Evolutionary conservation across 148 eudicot genomes (phyloP).

Genomic region (Talinum fruticosum): DNA sequence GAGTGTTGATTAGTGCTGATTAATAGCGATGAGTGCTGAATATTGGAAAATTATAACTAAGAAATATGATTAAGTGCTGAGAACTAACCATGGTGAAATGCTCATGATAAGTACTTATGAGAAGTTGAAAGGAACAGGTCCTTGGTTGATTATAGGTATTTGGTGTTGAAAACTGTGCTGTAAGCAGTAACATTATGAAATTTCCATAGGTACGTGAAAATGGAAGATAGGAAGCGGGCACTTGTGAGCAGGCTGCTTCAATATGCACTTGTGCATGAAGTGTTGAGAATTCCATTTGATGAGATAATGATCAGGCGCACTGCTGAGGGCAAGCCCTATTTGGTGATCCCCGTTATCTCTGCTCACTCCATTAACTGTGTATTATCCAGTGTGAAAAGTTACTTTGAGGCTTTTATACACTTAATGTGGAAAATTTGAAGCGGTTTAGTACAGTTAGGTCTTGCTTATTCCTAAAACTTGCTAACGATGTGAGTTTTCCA

Average conservation of each 20-base stretch:
- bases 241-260: slow-evolving; percentile 84
- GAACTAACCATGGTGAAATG: no score
- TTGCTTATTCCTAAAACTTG: not conserved
- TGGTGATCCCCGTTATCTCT: slow-evolving; percentile 38
- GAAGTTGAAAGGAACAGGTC: no score
- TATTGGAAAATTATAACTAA: no score
- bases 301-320: slow-evolving; percentile 65
- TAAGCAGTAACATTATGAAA: not conserved
- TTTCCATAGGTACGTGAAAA: slow-evolving; percentile 51
- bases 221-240: slow-evolving; percentile 73
- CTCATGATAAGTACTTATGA: no score
- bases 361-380: not conserved
- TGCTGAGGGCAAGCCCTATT: slow-evolving; percentile 73
- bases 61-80: no score
- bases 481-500: no score
- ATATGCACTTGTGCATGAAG: slow-evolving; percentile 63
- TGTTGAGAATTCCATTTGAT: slow-evolving; percentile 54
- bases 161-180: not conserved
- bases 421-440: not conserved
- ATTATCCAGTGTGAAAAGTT: not conserved
- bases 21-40: no score
- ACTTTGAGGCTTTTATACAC: not conserved
- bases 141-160: no score
- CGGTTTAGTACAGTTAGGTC: not conserved
- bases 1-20: no score